Evolutionary conservation across 1,284 basidiomycete genomes (phyloP).

Genomic region (Pyrrhoderma lamaoense): DNA sequence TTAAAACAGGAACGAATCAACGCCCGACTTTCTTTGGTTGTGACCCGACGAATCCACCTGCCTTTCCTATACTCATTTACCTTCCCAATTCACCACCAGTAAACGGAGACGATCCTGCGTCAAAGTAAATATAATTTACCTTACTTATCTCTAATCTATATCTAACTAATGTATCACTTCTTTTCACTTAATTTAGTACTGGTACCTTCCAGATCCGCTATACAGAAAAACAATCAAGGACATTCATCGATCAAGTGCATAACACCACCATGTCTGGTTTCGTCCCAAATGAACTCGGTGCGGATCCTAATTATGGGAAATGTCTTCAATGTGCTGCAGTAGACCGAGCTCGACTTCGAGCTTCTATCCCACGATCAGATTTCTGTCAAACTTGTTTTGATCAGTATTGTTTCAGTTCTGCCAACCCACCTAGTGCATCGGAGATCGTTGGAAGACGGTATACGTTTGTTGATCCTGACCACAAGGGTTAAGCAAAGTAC

Average conservation of each 20-base stretch:
- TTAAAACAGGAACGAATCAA: conserved; percentile 56
- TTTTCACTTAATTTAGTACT: conserved; percentile 32
- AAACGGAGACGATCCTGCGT: conserved; percentile 46
- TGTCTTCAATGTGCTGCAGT: conserved; percentile 50
- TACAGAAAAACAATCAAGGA: conserved; percentile 34
- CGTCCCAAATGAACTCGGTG: conserved; percentile 38
- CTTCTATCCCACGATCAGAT: conserved; percentile 34
- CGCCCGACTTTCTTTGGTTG: conserved; percentile 77
- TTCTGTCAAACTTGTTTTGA: conserved; percentile 43
- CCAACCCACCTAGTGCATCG: conserved; percentile 35
- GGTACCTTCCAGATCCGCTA: conserved; percentile 46
- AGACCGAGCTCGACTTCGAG: conserved; percentile 42
- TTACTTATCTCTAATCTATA: too few relatives aligned
- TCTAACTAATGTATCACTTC: conserved; percentile 1
- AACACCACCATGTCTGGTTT: conserved; percentile 49
- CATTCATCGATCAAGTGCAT: conserved; percentile 50
- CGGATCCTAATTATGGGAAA: conserved; percentile 46
- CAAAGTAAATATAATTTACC: conserved; percentile 53
- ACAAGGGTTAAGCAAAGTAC: conserved; percentile 32
- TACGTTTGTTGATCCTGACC: conserved; percentile 45
- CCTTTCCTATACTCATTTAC: conserved; percentile 53
- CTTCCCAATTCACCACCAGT: conserved; percentile 60
- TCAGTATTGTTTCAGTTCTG: conserved; percentile 48
- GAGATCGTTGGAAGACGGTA: conserved; percentile 39
- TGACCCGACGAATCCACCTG: conserved; percentile 43